Evolutionary conservation across 805 yeast species (phyloP), one percentile per base, ranked within the genome.

Genomic region (Tetrapisispora iriomotensis): DNA sequence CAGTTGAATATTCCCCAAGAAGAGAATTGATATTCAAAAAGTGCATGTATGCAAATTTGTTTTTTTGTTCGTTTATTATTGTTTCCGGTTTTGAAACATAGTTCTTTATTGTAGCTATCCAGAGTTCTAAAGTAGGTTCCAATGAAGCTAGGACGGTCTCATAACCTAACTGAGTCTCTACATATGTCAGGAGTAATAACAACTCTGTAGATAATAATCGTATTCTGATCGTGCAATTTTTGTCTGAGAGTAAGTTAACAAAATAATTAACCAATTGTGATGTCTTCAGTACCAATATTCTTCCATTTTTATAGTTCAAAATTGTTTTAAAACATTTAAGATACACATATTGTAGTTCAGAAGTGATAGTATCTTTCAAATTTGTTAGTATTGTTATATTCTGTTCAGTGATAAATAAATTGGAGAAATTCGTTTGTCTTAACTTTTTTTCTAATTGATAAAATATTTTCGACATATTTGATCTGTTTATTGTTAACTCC

Each of bases 301-400:
- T 43, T 3, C 46, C 54, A 14, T 44, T 37, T 3, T 43, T 44
- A 20, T 45, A 42, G 25, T 51, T 52, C 45, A 52, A 43, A 27
- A 58, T 29, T 3, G 54, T 49, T 41, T 49, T 53, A 29, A 51
- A 54, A 42, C 60, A 54, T 34, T 52, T 44, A 12, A 58, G 45
- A 41, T 46, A 54, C 9, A 54, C 59, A 37, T 49, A 55, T 22
- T 42, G 41, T 15, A 42, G 30, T 8, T 45, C 36, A 7, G 35
- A 26, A n/a, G 35, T 22, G 18, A 31, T 29, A 12, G n/a, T 27
- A 28, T 21, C 28, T 36, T 13, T 44, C 15, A 41, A 29, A n/a
- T 45, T 42, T 6, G 43, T 38, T 17, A 57, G 37, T 6, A 30
- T 30, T 5, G 37, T 18, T 8, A 50, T 37, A 24, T 50, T 47